Base-by-base conservation (phyloP, 2,329 filamentous ascomycete genomes). In the Fusarium caatingaense region DNA sequence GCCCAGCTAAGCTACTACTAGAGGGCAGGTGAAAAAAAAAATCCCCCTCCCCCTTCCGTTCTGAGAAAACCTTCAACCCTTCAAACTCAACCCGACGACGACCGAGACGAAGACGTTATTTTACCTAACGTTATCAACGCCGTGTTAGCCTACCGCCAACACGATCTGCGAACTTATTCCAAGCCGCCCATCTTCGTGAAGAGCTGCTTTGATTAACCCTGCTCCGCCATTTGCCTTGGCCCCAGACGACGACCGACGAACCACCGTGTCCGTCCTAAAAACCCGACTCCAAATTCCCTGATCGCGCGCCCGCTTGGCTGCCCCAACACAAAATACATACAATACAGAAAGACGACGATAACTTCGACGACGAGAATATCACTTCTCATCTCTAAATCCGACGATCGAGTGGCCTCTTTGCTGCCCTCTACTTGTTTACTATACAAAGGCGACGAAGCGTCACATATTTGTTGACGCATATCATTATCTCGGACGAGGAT, bases 51-150 rank as follows among this genome's bases (percentile, higher is more conserved):
- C 63, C 63, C 55, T 66, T 71, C 60, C 44, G 20, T 20, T 57
- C 42, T 28, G 27, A 41, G 51, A 68, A 66, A 71, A 71, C 71
- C 71, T 74, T 73, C 72, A 68, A 74, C 72, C 69, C 72, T 74
- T 65, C 72, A 72, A 51, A 72, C 72, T 74, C 68, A 72, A 74
- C 69, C 62, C 62, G 64, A 72, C 65, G 72, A 75, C 73, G 71
- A 74, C 68, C 70, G 60, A 72, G 68, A 73, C 70, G 63, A 73
- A 74, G 55, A 61, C 37, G 66, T 37, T 40, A 64, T 44, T 30
- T 23, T 28, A 61, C 57, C 23, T 51, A 37, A 37, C 34, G 34
- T 51, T 51, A 51, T 51, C 49, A 51, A 37, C 34, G 34, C 18
- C n/a, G 72, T 75, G 72, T 75, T 74, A 64, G 71, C 71, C 61